phyloP scores from a whole-genome alignment of 768 basidiomycete genomes.

The Auriscalpium microsporum region DNA sequence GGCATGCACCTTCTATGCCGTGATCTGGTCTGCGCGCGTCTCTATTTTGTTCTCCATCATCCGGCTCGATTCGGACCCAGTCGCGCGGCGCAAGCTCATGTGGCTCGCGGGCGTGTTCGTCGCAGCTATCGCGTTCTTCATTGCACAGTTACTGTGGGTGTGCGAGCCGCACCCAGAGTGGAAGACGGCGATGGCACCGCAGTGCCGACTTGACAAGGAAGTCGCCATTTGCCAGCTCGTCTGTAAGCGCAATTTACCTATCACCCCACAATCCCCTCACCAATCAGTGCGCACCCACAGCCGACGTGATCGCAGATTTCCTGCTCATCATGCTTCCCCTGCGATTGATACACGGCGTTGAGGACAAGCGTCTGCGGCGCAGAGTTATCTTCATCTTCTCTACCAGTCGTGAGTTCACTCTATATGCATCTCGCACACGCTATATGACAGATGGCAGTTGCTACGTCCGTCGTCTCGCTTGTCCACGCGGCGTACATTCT shows the following conservation, averaged over 20 bases:
- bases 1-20: conserved; percentile 19
- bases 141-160: conserved; percentile 38
- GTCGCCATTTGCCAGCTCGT: conserved; percentile 45
- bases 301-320: conserved; percentile 38
- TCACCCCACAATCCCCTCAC: background rate
- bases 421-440: too few species aligned
- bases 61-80: conserved; percentile 35
- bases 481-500: conserved; percentile 23
- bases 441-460: conserved; percentile 4
- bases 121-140: conserved; percentile 30
- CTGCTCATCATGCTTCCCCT: conserved; percentile 39
- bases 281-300: conserved; percentile 19
- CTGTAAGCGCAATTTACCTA: conserved; percentile 28
- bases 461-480: conserved; percentile 22
- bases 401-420: conserved; percentile 31
- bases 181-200: conserved; percentile 28
- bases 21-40: conserved; percentile 32
- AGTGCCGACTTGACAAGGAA: conserved; percentile 36
- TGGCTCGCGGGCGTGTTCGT: conserved; percentile 19
- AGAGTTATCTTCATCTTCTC: conserved; percentile 45
- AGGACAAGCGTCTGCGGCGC: conserved; percentile 29
- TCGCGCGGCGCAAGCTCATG: conserved; percentile 5
- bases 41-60: conserved; percentile 48
- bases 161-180: conserved; percentile 33
- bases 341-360: conserved; percentile 35